phyloP scores from a whole-genome alignment of 1,284 basidiomycete genomes.

The Sporisorium exsertum region DNA sequence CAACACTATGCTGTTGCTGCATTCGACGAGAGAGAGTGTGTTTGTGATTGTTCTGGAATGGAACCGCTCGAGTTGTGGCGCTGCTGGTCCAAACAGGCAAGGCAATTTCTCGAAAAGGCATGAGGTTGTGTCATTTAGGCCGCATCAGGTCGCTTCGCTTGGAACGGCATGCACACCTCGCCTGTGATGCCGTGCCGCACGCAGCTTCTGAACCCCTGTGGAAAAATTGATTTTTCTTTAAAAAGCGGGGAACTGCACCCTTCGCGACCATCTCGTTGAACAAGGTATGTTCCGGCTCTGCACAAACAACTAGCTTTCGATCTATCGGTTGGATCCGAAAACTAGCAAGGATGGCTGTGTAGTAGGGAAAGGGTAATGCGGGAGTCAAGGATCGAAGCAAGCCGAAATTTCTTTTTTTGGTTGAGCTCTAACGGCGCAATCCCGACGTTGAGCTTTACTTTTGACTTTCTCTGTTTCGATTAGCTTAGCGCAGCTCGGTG shows the following conservation, averaged over 20 bases:
- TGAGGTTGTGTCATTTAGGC: constrained; percentile 12
- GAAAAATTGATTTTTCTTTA: not conserved
- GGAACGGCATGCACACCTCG: constrained; percentile 15
- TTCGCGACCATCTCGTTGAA: not conserved
- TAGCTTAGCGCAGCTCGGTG: not conserved
- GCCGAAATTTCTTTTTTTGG: not conserved
- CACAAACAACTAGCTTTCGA: too few relatives aligned
- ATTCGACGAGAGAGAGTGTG: not conserved
- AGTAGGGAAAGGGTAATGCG: not conserved
- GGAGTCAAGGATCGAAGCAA: not conserved
- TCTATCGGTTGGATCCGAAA: too few relatives aligned
- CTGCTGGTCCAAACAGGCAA: not conserved
- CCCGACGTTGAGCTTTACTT: not conserved
- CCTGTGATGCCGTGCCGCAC: not conserved
- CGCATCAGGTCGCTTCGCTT: constrained; percentile 12
- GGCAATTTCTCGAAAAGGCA: not conserved
- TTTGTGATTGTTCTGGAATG: constrained; percentile 1
- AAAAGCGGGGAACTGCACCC: not conserved
- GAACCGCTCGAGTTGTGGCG: not conserved
- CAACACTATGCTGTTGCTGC: too few relatives aligned
- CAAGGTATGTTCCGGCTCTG: not conserved
- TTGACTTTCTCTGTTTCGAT: not conserved
- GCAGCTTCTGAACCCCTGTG: constrained; percentile 4
- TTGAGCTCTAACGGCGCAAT: not conserved
- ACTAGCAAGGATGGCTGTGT: not conserved